A percentile compares a stretch with the other conserved stretches of the same genome.
phyloP scores from a whole-genome alignment of 2,329 filamentous ascomycete species.

The Chaetomiaceae sp. region DNA sequence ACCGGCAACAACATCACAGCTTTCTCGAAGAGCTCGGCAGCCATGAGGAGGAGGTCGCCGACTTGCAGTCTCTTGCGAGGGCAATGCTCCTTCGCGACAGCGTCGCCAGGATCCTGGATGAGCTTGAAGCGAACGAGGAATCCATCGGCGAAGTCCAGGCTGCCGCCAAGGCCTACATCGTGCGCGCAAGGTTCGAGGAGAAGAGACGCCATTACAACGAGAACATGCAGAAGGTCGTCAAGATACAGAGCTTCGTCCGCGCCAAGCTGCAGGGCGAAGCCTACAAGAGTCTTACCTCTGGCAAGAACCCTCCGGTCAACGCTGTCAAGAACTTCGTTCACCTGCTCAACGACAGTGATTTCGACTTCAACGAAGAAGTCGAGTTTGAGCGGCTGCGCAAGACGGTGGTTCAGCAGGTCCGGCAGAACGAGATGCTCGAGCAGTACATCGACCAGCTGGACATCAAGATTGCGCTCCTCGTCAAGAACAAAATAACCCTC shows the following conservation, averaged over 20 bases:
- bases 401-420: conserved; percentile 93
- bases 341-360: conserved; percentile 94
- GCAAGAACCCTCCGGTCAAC: conserved; percentile 93
- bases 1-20: conserved; percentile 55
- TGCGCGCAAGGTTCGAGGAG: conserved; percentile 72
- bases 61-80: conserved; percentile 71
- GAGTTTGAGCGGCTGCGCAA: conserved; percentile 94
- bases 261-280: conserved; percentile 95
- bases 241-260: conserved; percentile 94
- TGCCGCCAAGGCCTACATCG: conserved; percentile 64
- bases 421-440: conserved; percentile 94
- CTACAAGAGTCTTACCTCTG: conserved; percentile 93
- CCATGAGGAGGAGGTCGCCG: conserved; percentile 60
- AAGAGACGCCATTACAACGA: conserved; percentile 86
- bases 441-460: conserved; percentile 98
- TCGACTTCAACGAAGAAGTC: conserved; percentile 97
- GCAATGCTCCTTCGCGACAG: conserved; percentile 74
- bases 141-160: conserved; percentile 70
- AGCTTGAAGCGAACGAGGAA: conserved; percentile 82
- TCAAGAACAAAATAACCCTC: conserved; percentile 99
- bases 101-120: conserved; percentile 67
- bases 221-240: conserved; percentile 99
- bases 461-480: conserved; percentile 95
- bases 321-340: conserved; percentile 99
- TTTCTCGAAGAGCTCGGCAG: conserved; percentile 67